A percentile compares a stretch with the other conserved stretches of the same genome.
These are phyloP conservation scores for Wickerhamomyces silvicola DNA, from an alignment of 805 yeast genomes.

Conservation along the genomic window DNA sequence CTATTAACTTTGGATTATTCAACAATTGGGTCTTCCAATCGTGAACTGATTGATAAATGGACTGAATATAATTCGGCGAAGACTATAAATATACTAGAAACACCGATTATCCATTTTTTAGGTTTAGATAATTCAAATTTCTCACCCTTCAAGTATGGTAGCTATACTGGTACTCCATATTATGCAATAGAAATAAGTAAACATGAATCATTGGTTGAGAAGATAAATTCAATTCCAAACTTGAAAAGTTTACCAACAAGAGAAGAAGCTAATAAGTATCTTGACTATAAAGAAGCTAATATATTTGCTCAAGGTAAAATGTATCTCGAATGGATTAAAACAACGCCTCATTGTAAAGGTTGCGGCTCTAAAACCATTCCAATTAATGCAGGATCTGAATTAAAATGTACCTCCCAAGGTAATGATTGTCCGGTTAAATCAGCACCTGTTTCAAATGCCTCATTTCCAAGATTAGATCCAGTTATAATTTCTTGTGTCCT, in stretches of 20 bases:
- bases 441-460: constrained; percentile 59
- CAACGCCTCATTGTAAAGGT: constrained; percentile 76
- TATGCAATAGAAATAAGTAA: constrained; percentile 54
- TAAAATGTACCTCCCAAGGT: constrained; percentile 35
- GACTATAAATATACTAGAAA: constrained; percentile 3
- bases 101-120: constrained; percentile 27
- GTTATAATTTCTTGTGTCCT: constrained; percentile 78
- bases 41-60: constrained; percentile 20
- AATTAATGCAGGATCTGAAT: constrained; percentile 61
- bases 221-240: constrained; percentile 4
- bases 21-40: constrained; percentile 10
- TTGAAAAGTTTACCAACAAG: constrained; percentile 12
- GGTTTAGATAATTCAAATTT: constrained; percentile 35
- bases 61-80: constrained; percentile 8
- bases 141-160: constrained; percentile 36
- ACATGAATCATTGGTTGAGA: constrained; percentile 10
- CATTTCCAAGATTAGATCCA: constrained; percentile 92
- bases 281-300: constrained; percentile 45
- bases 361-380: constrained; percentile 67
- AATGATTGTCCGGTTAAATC: constrained; percentile 17
- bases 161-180: constrained; percentile 56
- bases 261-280: constrained; percentile 17
- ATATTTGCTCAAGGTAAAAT: constrained; percentile 76
- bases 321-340: constrained; percentile 77
- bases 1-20: constrained; percentile 10